Evolutionary conservation across 768 basidiomycete species (phyloP).

Genomic region (Hebeloma cylindrosporum): DNA sequence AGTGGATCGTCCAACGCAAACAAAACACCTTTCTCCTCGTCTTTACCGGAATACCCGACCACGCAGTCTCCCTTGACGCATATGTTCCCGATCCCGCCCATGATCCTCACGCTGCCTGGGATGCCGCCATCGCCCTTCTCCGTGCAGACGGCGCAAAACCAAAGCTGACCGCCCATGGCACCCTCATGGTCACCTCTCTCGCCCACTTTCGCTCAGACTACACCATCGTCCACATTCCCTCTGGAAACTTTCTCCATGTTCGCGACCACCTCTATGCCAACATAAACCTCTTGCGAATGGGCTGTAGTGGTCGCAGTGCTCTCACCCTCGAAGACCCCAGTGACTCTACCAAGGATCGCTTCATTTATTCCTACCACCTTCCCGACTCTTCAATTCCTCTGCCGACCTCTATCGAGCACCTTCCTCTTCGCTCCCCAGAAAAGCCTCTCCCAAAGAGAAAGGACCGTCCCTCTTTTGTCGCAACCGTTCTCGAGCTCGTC

Average conservation of each 20-base stretch:
- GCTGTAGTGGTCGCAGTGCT: slow-evolving; percentile 73
- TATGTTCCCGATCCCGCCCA: slow-evolving; percentile 29
- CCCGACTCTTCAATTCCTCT: slow-evolving; percentile 42
- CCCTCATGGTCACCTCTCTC: slow-evolving; percentile 79
- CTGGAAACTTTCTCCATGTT: slow-evolving; percentile 62
- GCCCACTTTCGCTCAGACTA: slow-evolving; percentile 88
- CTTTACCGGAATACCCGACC: slow-evolving; percentile 71
- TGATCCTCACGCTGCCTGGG: slow-evolving; percentile 43
- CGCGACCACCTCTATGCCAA: slow-evolving; percentile 76
- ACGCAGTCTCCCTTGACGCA: slow-evolving; percentile 52
- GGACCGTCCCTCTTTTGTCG: slow-evolving; percentile 49
- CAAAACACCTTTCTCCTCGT: slow-evolving; percentile 65
- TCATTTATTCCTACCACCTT: slow-evolving; percentile 68
- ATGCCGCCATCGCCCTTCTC: slow-evolving; percentile 47
- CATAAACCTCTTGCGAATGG: slow-evolving; percentile 82
- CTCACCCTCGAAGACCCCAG: slow-evolving; percentile 80
- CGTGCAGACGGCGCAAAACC: slow-evolving; percentile 74
- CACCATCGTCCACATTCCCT: slow-evolving; percentile 78
- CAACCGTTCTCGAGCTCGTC: slow-evolving; percentile 74
- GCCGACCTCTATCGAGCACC: slow-evolving; percentile 20
- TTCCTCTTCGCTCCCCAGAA: slow-evolving; percentile 14
- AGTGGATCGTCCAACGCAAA: slow-evolving; percentile 73
- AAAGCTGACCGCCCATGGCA: slow-evolving; percentile 65
- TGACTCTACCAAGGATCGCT: slow-evolving; percentile 79
- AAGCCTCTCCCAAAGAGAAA: slow-evolving; percentile 23